Evolutionary conservation across 208 protist genomes (phyloP), one percentile per base, ranked within the genome.

Genomic region (Vickermania spadyakhi): DNA sequence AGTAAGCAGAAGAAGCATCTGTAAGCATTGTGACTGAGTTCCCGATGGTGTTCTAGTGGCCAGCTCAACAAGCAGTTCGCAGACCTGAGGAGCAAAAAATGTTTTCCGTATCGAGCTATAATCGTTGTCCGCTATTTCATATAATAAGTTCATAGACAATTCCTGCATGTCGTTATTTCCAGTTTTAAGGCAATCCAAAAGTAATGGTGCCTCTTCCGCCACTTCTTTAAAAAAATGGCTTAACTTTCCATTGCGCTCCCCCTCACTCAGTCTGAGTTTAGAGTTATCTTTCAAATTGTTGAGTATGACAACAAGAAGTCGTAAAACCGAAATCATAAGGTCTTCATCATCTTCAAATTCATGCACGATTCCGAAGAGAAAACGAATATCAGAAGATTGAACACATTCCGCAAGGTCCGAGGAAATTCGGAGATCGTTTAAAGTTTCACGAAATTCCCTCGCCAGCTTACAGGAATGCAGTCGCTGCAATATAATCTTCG

Each of bases 81-180:
- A 64, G 45, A 80, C 84, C 28, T 88, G 80, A 18, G 73, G 79
- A 3, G 68, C 59, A 2, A 92, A 74, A 28, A 95, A 62, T 2
- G 66, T 58, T 28, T 78, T 71, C 31, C 86, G 75, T 45, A 89
- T 63, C 26, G 60, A 66, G 3, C 64, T 66, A 25, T 72, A 51
- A 52, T 95, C 76, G 36, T 70, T 73, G 21, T 89, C 82, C 58
- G 89, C 69, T 26, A 95, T 65, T 2, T 77, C 68, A 29, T 79
- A 68, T 31, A 95, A 72, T 30, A 95, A 18, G 7, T 45, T 18
- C 7, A 45, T 18, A 45, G 11, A 45, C 7, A 7, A 45, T 7
- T n/a, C 11, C 36, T 45, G 36, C 7, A 45, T 18, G 7, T 45
- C 36, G 18, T 7, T 45, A 45, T 45, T 45, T 45, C 36, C 36